These are phyloP conservation scores for Apiotrichum akiyoshidainum DNA, from an alignment of 1,284 basidiomycete species.

Conservation along the genomic window DNA sequence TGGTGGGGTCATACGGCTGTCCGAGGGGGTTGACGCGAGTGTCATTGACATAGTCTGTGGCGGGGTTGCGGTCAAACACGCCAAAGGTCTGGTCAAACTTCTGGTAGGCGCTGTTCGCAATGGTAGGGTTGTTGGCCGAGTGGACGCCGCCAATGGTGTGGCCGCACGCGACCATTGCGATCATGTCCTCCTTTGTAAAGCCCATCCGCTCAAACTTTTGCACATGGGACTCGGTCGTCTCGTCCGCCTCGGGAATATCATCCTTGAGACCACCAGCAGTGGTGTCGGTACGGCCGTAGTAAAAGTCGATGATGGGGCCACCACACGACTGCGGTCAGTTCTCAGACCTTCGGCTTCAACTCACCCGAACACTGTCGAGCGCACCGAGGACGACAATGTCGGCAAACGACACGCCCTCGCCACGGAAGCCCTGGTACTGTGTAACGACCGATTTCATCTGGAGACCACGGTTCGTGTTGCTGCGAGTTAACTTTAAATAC, in stretches of 20 bases:
- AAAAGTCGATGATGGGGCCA: slow-evolving; percentile 20
- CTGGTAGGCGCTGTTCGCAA: slow-evolving; percentile 7
- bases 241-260: slow-evolving; percentile 16
- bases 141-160: slow-evolving; percentile 26
- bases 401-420: slow-evolving; percentile 15
- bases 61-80: slow-evolving; percentile 18
- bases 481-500: background rate
- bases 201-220: slow-evolving; percentile 24
- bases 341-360: too few relatives aligned
- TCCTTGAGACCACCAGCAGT: slow-evolving; percentile 3
- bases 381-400: slow-evolving; percentile 21
- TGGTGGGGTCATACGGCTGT: slow-evolving; percentile 14
- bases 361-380: slow-evolving; percentile 14
- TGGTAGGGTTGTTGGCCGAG: slow-evolving; percentile 9
- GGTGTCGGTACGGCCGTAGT: slow-evolving; percentile 16
- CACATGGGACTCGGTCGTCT: slow-evolving; percentile 16
- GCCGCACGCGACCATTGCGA: slow-evolving; percentile 19
- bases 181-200: slow-evolving; percentile 17
- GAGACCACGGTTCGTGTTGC: slow-evolving; percentile 16
- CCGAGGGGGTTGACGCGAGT: slow-evolving; percentile 14
- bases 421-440: slow-evolving; percentile 15
- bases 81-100: slow-evolving; percentile 13
- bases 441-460: slow-evolving; percentile 10
- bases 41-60: slow-evolving; percentile 12
- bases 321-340: slow-evolving; percentile 11